A percentile compares a stretch with the other conserved stretches of the same genome.
phyloP scores from a whole-genome alignment of 2,329 filamentous ascomycete species.

The Hymenoscyphus scutula region DNA sequence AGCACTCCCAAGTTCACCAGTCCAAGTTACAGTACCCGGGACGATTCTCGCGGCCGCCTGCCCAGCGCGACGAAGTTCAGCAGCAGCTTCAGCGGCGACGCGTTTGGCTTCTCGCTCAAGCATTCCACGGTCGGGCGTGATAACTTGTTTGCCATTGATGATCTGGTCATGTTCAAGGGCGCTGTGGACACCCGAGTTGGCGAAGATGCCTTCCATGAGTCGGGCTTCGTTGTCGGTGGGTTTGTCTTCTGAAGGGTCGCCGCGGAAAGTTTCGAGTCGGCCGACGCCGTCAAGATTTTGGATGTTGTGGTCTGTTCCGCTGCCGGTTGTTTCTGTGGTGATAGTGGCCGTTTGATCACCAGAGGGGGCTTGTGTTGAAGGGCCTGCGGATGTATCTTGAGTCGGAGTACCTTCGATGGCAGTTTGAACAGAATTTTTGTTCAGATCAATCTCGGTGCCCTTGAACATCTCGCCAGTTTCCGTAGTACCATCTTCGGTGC shows the following conservation, averaged over 20 bases:
- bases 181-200: slow-evolving; percentile 81
- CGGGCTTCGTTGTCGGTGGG: slow-evolving; percentile 62
- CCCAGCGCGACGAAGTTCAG: slow-evolving; percentile 69
- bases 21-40: slow-evolving; percentile 90
- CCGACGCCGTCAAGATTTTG: slow-evolving; percentile 58
- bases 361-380: slow-evolving; percentile 11
- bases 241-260: slow-evolving; percentile 45
- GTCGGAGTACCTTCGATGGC: slow-evolving; percentile 22
- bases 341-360: slow-evolving; percentile 12
- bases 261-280: slow-evolving; percentile 62
- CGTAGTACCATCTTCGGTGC: slow-evolving; percentile 65
- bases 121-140: slow-evolving; percentile 72
- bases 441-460: slow-evolving; percentile 74
- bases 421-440: slow-evolving; percentile 38
- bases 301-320: slow-evolving; percentile 41
- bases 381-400: slow-evolving; percentile 13
- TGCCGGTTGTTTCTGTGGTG: slow-evolving; percentile 14
- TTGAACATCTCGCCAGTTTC: slow-evolving; percentile 86
- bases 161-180: slow-evolving; percentile 92
- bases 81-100: slow-evolving; percentile 74
- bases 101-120: slow-evolving; percentile 79
- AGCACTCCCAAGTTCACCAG: slow-evolving; percentile 74
- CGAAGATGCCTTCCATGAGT: slow-evolving; percentile 86
- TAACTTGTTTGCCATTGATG: slow-evolving; percentile 69
- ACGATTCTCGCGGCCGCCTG: slow-evolving; percentile 71